Evolutionary conservation across 345 rosid genomes (phyloP), one percentile per base, ranked within the genome.

Genomic region (Eucalyptus fibrosa): DNA sequence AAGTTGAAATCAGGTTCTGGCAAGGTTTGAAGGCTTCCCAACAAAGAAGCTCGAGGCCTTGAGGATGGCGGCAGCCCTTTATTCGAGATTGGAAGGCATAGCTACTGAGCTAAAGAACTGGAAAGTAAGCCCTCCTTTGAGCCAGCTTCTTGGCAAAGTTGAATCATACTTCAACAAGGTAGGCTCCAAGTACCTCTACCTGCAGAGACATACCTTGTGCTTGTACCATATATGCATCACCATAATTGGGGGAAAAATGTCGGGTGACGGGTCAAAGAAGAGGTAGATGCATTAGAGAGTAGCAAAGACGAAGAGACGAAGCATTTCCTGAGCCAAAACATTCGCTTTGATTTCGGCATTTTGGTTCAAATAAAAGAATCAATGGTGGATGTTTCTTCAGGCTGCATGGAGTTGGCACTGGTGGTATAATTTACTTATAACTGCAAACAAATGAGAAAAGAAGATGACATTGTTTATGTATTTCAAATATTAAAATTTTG

Each of bases 331-430:
- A 90, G 92, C 77, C 92, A 96, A 80, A 93, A 93, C 65, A 96
- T 94, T 45, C 91, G 92, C 26, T 92, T 96, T 26, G 94, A 95
- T 91, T 94, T 94, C 90, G 87, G 91, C 88, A 91, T 94, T 67
- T 92, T 96, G 50, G 91, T 89, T 40, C 92, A 90, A 56, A 93
- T 96, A 65, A 96, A 96, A 91, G 97, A 96, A 90, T 87, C 93
- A 4, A 92, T 94, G 95, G 96, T 96, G 77, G 97, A 95, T 93
- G 94, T 96, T 91, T 96, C 98, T 87, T 96, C 98, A 45, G 93
- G 93, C 86, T 95, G 96, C 92, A 93, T 96, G 94, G 97, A 94
- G 91, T 88, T 93, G 87, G 96, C 95, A 65, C 91, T 96, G 44
- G 93, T 91, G 97, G 98, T 95, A 91, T 21, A 24, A 45, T 40